These are phyloP conservation scores for Ulvella scutata DNA, from an alignment of 139 green algal species.

Conservation along the genomic window DNA sequence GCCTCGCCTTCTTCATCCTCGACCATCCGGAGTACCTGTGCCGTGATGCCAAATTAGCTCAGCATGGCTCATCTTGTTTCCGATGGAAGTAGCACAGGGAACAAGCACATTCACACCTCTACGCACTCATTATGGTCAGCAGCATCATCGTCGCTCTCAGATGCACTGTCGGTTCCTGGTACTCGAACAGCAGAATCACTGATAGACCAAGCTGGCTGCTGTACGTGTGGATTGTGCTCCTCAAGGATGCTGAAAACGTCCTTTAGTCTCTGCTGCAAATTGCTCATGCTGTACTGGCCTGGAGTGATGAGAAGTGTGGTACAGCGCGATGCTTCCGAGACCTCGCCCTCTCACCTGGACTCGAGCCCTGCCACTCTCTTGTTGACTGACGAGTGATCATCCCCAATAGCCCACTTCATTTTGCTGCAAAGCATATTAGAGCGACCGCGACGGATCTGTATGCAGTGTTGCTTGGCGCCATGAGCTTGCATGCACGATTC, in stretches of 20 bases:
- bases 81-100: background rate
- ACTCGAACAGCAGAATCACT: background rate
- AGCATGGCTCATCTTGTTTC: background rate
- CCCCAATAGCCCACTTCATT: too few relatives aligned
- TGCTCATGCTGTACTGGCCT: too few relatives aligned
- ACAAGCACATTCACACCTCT: background rate
- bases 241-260: background rate
- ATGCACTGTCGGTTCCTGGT: background rate
- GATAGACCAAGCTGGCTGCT: background rate
- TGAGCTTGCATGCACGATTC: too few relatives aligned
- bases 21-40: background rate
- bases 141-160: background rate
- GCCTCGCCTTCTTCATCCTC: background rate
- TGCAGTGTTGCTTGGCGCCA: too few relatives aligned
- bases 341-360: too few relatives aligned
- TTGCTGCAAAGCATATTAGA: too few relatives aligned
- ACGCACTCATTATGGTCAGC: slow-evolving; percentile 1
- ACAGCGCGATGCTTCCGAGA: too few relatives aligned
- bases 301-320: too few relatives aligned
- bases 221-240: background rate
- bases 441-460: too few relatives aligned
- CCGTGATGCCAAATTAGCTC: background rate
- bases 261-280: background rate
- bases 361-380: too few relatives aligned
- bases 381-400: too few relatives aligned